phyloP scores from a whole-genome alignment of 2,329 filamentous ascomycete species.

The Chrysoporthe austroafricana region DNA sequence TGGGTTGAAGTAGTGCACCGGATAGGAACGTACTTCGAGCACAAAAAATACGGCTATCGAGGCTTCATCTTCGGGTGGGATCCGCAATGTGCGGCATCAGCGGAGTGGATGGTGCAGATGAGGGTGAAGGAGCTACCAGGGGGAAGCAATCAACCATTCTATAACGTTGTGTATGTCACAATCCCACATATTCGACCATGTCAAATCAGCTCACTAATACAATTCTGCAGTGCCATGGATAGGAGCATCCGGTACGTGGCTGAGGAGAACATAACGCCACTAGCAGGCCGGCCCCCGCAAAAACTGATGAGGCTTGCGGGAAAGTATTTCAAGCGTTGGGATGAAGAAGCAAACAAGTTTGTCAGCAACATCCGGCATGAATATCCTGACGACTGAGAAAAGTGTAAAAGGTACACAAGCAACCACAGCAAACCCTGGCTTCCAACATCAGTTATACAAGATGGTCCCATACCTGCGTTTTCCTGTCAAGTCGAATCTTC shows the following conservation, averaged over 20 bases:
- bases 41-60: conserved; percentile 63
- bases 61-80: conserved; percentile 69
- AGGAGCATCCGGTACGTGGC: conserved; percentile 67
- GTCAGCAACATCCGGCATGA: conserved; percentile 68
- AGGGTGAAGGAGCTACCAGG: conserved; percentile 59
- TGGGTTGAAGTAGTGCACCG: conserved; percentile 41
- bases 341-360: conserved; percentile 52
- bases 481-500: no score
- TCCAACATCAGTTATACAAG: no score
- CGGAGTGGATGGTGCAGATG: conserved; percentile 66
- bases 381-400: conserved; percentile 64
- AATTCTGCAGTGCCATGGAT: conserved; percentile 52
- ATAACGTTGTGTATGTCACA: conserved; percentile 57
- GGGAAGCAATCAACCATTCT: conserved; percentile 67
- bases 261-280: conserved; percentile 64
- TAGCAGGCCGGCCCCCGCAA: conserved; percentile 46
- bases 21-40: conserved; percentile 64
- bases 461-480: no score
- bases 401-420: neutral
- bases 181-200: neutral
- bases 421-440: no score
- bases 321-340: conserved; percentile 68
- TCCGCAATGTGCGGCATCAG: conserved; percentile 43
- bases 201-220: neutral
- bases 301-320: conserved; percentile 59